A percentile compares a stretch with the other conserved stretches of the same genome.
Evolutionary conservation across 805 yeast species (phyloP).

Genomic region (Zygotorulaspora danielsina): DNA sequence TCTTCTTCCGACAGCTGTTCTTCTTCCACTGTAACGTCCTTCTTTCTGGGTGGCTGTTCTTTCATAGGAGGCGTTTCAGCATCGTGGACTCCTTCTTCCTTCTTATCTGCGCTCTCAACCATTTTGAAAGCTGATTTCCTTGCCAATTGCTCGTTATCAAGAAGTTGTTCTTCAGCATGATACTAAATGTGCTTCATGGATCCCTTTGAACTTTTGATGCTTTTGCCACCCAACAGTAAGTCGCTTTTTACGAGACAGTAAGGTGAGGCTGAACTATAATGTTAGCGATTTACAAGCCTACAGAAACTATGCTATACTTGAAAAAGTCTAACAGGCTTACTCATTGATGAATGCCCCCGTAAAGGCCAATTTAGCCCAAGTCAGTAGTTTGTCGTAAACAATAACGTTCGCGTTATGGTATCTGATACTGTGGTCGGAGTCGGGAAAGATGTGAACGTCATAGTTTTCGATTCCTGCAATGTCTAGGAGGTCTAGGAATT

Average conservation of each 20-base stretch:
- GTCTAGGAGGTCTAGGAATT: conserved; percentile 71
- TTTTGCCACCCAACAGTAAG: conserved; percentile 2
- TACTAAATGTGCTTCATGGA: neutral
- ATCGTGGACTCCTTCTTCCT: conserved; percentile 14
- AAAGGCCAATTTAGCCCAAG: conserved; percentile 61
- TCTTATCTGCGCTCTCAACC: conserved; percentile 19
- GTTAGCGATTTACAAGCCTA: neutral
- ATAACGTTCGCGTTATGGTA: conserved; percentile 70
- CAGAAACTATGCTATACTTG: too few relatives aligned
- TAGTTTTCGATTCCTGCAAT: conserved; percentile 74
- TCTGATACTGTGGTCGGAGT: conserved; percentile 68
- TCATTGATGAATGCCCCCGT: conserved; percentile 8
- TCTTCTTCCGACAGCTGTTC: conserved; percentile 95
- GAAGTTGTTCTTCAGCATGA: neutral
- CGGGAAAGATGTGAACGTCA: conserved; percentile 76
- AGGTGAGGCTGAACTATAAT: neutral
- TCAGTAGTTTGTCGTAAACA: conserved; percentile 60
- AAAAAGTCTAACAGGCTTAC: too few relatives aligned
- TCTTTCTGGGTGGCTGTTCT: conserved; percentile 21
- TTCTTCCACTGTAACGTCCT: conserved; percentile 41
- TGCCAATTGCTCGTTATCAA: neutral
- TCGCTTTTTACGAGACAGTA: neutral
- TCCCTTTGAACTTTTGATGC: conserved; percentile 1
- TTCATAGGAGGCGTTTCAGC: conserved; percentile 12
- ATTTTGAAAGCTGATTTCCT: conserved; percentile 5